Evolutionary conservation across 2,329 filamentous ascomycete species (phyloP).

Genomic region (Apiospora sp.): DNA sequence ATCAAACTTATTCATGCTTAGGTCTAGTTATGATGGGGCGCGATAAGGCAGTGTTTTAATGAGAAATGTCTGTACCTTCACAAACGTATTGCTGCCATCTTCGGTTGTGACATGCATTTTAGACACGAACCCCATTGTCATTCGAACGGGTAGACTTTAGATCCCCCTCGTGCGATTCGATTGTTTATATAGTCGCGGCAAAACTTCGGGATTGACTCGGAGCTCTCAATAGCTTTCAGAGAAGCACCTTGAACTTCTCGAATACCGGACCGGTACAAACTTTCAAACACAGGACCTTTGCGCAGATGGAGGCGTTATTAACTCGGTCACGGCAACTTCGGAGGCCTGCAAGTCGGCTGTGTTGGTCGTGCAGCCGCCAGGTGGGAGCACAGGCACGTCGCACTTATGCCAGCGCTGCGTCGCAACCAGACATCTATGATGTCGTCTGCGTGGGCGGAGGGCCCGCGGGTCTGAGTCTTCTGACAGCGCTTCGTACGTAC

Average conservation of each 20-base stretch:
- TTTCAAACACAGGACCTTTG: not conserved
- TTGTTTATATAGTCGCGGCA: not conserved
- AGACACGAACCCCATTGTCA: not conserved
- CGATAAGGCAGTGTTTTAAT: not conserved
- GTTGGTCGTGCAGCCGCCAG: conserved; percentile 55
- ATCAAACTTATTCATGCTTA: not conserved
- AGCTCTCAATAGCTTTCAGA: conserved; percentile 9
- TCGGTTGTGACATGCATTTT: not conserved
- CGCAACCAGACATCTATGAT: conserved; percentile 81
- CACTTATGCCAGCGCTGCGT: conserved; percentile 50
- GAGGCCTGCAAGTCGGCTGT: conserved; percentile 43
- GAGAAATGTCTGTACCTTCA: not conserved
- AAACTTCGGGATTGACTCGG: conserved; percentile 18
- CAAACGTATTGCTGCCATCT: not conserved
- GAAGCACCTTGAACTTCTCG: not conserved
- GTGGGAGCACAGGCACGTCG: conserved; percentile 47
- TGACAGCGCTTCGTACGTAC: conserved; percentile 75
- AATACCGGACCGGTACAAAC: not conserved
- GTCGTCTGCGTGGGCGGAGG: conserved; percentile 91
- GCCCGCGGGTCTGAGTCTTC: conserved; percentile 84
- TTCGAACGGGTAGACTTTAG: not conserved
- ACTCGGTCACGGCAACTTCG: conserved; percentile 34
- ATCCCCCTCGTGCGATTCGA: not conserved
- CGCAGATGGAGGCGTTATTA: conserved; percentile 38
- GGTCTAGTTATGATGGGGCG: not conserved